phyloP scores from a whole-genome alignment of 192 early-diverging fungal species.

The Gigaspora rosea region DNA sequence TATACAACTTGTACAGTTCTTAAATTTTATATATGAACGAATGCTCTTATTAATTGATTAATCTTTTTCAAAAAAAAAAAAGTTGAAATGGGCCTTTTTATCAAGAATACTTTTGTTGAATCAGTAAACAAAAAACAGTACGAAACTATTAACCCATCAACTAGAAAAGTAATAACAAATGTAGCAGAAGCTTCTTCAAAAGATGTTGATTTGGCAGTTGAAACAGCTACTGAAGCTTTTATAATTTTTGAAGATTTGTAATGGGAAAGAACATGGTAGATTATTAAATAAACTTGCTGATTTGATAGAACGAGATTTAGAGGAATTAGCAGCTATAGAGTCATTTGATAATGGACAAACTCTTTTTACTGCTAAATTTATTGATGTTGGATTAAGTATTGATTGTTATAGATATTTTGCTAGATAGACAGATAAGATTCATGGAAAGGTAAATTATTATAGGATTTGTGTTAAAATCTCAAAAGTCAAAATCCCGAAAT shows the following conservation, averaged over 20 bases:
- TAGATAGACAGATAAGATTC: conserved; percentile 62
- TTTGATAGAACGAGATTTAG: conserved; percentile 47
- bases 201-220: conserved; percentile 57
- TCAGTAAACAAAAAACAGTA: conserved; percentile 51
- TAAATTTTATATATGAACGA: too few species aligned
- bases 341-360: conserved; percentile 80
- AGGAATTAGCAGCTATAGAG: conserved; percentile 61
- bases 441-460: conserved; percentile 51
- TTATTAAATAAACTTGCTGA: conserved; percentile 66
- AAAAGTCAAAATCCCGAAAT: too few species aligned
- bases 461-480: too few species aligned
- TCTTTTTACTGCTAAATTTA: conserved; percentile 52
- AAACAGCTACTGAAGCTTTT: conserved; percentile 58
- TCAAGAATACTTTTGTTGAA: conserved; percentile 61
- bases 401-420: conserved; percentile 81
- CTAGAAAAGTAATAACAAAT: conserved; percentile 47
- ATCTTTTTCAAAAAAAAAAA: too few species aligned
- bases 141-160: conserved; percentile 63
- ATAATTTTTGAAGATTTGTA: conserved; percentile 55
- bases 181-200: conserved; percentile 44
- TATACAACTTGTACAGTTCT: too few species aligned
- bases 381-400: conserved; percentile 66
- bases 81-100: conserved; percentile 57
- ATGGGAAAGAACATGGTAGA: conserved; percentile 49
- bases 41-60: too few species aligned